phyloP scores from a whole-genome alignment of 2,329 filamentous ascomycete genomes.

The Reticulascus tulasneorum region DNA sequence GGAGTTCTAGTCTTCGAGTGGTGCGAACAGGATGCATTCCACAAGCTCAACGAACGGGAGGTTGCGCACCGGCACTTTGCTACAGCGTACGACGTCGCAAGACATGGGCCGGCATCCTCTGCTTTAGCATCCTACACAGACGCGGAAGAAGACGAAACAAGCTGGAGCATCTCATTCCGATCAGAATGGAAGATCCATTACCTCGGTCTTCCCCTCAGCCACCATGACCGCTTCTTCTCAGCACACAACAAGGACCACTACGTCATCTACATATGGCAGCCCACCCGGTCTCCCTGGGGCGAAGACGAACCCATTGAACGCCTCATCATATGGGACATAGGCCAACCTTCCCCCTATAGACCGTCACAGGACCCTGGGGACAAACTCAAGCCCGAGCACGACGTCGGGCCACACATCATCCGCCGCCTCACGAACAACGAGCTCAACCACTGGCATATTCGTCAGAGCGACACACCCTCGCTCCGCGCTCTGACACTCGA shows the following conservation, averaged over 20 bases:
- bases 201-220: conserved; percentile 49
- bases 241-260: conserved; percentile 57
- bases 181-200: conserved; percentile 60
- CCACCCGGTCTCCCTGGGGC: conserved; percentile 50
- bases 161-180: conserved; percentile 44
- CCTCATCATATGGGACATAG: conserved; percentile 58
- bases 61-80: conserved; percentile 55
- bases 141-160: neutral
- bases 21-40: conserved; percentile 49
- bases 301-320: conserved; percentile 55
- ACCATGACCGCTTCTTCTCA: conserved; percentile 59
- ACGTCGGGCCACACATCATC: conserved; percentile 29
- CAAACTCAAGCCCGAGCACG: neutral
- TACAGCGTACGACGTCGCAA: conserved; percentile 50
- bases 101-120: conserved; percentile 6
- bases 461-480: conserved; percentile 46
- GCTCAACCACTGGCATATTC: conserved; percentile 48
- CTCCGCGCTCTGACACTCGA: conserved; percentile 50
- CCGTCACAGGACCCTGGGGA: conserved; percentile 43
- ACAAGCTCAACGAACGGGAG: conserved; percentile 47
- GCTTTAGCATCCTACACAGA: neutral
- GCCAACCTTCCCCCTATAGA: conserved; percentile 40
- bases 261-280: conserved; percentile 59
- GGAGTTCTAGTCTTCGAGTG: conserved; percentile 61
- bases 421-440: conserved; percentile 45